Conservation (phyloP, 495 filamentous ascomycete genomes). For the Penicillium steckii region DNA sequence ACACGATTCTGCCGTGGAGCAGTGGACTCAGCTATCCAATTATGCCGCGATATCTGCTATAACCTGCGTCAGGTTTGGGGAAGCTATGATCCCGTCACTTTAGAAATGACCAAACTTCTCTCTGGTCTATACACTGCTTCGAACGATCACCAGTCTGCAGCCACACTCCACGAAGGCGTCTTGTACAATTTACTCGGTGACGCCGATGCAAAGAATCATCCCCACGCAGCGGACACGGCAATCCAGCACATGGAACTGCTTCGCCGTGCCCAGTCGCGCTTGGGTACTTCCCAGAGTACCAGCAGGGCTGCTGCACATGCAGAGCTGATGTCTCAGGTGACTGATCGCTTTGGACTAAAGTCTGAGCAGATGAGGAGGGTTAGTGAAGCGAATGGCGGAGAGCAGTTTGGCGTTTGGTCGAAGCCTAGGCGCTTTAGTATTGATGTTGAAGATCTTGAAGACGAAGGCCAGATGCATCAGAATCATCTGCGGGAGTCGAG, state of each 20-base stretch:
- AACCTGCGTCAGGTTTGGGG: slow-evolving; percentile 61
- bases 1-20: slow-evolving; percentile 50
- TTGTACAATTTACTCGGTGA: slow-evolving; percentile 48
- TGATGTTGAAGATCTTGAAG: slow-evolving; percentile 37
- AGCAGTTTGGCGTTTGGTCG: slow-evolving; percentile 38
- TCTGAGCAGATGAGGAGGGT: slow-evolving; percentile 23
- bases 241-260: slow-evolving; percentile 52
- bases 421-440: slow-evolving; percentile 40
- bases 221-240: slow-evolving; percentile 33
- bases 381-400: slow-evolving; percentile 25
- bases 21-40: slow-evolving; percentile 46
- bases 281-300: slow-evolving; percentile 21
- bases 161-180: slow-evolving; percentile 54
- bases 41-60: slow-evolving; percentile 62
- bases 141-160: slow-evolving; percentile 49
- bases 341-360: slow-evolving; percentile 33
- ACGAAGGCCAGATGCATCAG: slow-evolving; percentile 26
- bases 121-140: slow-evolving; percentile 52
- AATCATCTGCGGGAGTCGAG: slow-evolving; percentile 41
- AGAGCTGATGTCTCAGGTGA: slow-evolving; percentile 28
- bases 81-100: slow-evolving; percentile 50
- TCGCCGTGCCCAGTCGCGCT: slow-evolving; percentile 40
- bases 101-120: slow-evolving; percentile 56
- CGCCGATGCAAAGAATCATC: slow-evolving; percentile 38
- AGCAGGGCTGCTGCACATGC: slow-evolving; percentile 23